A percentile compares a stretch with the other conserved stretches of the same genome.
These are phyloP conservation scores for Crassisporium funariophilum DNA, from an alignment of 768 basidiomycete species.

Conservation along the genomic window DNA sequence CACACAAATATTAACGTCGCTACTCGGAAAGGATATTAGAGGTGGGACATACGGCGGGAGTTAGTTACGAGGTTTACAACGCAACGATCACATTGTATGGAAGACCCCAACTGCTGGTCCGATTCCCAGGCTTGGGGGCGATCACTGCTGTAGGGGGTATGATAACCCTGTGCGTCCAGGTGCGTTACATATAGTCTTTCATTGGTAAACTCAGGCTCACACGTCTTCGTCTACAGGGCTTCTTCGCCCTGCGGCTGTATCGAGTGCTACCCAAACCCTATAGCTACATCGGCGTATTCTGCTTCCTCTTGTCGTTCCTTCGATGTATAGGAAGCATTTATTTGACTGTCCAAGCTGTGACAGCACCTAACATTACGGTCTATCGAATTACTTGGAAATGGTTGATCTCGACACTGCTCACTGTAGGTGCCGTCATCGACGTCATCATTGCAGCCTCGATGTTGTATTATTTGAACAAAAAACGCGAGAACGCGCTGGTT, in stretches of 20 bases:
- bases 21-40: slow-evolving; percentile 28
- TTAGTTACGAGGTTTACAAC: slow-evolving; percentile 30
- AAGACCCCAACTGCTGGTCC: slow-evolving; percentile 20
- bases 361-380: slow-evolving; percentile 15
- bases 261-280: slow-evolving; percentile 29
- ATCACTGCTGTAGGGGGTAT: slow-evolving; percentile 28
- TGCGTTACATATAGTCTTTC: slow-evolving; percentile 13
- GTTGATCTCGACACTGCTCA: slow-evolving; percentile 33
- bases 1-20: neutral
- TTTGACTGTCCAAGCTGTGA: slow-evolving; percentile 25
- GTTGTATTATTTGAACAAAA: slow-evolving; percentile 30
- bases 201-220: neutral
- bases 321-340: slow-evolving; percentile 31
- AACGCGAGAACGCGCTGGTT: slow-evolving; percentile 20
- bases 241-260: slow-evolving; percentile 33
- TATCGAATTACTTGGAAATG: slow-evolving; percentile 29
- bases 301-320: slow-evolving; percentile 24
- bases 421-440: slow-evolving; percentile 30
- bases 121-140: slow-evolving; percentile 21
- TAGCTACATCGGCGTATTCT: slow-evolving; percentile 27
- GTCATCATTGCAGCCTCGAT: slow-evolving; percentile 32
- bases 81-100: slow-evolving; percentile 31
- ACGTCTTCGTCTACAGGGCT: slow-evolving; percentile 20
- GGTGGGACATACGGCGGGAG: slow-evolving; percentile 28
- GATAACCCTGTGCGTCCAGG: slow-evolving; percentile 33